Evolutionary conservation across 495 filamentous ascomycete species (phyloP), one percentile per base, ranked within the genome.

Genomic region (Glarea lozoyensis): DNA sequence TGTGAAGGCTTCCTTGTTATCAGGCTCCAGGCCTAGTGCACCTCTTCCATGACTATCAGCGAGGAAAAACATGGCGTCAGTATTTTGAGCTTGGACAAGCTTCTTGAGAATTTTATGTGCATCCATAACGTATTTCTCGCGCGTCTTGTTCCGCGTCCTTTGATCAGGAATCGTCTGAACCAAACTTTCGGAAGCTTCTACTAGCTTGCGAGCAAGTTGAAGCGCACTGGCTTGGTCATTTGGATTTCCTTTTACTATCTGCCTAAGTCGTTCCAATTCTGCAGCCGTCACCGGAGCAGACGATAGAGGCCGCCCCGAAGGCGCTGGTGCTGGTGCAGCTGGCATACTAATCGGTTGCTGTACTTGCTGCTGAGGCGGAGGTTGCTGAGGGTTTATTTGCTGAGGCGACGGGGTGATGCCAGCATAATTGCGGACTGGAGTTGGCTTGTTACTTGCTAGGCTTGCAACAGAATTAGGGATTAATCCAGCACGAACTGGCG

Each of bases 41-140:
- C 89, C 88, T 42, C 84, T 78, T 15, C 88, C 92, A 39, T 89
- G 79, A 60, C 82, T 88, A 59, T 96, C 90, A 10, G 89, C 92
- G 22, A 95, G 64, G 56, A 85, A 94, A 65, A 98, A 98, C 71
- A 90, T 90, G 18, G 92, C 92, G 10, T 95, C 90, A 0, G 82
- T 59, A 52, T 86, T 70, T 55, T 62, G 62, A 22, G 62, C 64
- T 27, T 69, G 72, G 7, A 76, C 80, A 12, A 95, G 75, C 61
- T 89, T 95, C 64, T 94, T 93, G 34, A 96, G 63, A 30, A 88
- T 80, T 61, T 94, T 96, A 56, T 90, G 74, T 4, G 88, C 86
- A 58, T 97, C 92, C 48, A 81, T 64, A 4, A 85, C 66, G 56
- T 87, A 97, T 46, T 80, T 82, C 59, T 96, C 89, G 36, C 86